Conservation (phyloP, 1,139 yeast species). For the Candida mesenterica region DNA sequence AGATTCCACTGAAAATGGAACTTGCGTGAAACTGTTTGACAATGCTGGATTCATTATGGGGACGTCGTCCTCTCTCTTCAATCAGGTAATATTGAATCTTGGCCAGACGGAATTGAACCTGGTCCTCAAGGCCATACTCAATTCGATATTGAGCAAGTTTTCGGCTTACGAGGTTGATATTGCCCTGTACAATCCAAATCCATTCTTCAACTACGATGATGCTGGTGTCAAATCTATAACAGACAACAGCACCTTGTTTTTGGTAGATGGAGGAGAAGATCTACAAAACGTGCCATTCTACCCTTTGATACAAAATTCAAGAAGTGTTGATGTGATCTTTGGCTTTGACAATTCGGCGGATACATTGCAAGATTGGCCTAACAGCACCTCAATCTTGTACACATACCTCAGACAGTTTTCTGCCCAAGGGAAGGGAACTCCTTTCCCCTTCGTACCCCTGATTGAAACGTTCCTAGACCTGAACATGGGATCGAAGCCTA, state of each 20-base stretch:
- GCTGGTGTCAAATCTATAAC: conserved; percentile 23
- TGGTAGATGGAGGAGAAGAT: conserved; percentile 94
- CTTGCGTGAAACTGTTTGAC: conserved; percentile 61
- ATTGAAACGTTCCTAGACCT: conserved; percentile 26
- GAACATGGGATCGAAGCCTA: conserved; percentile 32
- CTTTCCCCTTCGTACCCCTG: conserved; percentile 43
- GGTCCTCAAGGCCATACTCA: conserved; percentile 27
- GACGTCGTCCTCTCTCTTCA: conserved; percentile 70
- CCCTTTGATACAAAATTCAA: conserved; percentile 69
- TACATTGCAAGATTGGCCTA: conserved; percentile 66
- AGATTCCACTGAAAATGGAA: conserved; percentile 23
- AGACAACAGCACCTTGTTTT: conserved; percentile 44
- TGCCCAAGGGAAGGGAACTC: conserved; percentile 38
- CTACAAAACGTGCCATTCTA: conserved; percentile 72
- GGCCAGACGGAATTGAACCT: conserved; percentile 19
- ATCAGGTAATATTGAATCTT: conserved; percentile 29
- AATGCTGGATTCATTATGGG: conserved; percentile 74
- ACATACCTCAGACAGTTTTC: conserved; percentile 52
- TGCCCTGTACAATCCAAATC: conserved; percentile 43
- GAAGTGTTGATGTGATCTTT: conserved; percentile 75
- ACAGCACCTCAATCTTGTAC: conserved; percentile 65
- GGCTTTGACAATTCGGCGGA: conserved; percentile 90
- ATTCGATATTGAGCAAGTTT: conserved; percentile 24
- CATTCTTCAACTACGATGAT: conserved; percentile 25
- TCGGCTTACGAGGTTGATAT: conserved; percentile 34